Base-by-base conservation (phyloP, 306 rosid species). In the Citrullus colocynthis region DNA sequence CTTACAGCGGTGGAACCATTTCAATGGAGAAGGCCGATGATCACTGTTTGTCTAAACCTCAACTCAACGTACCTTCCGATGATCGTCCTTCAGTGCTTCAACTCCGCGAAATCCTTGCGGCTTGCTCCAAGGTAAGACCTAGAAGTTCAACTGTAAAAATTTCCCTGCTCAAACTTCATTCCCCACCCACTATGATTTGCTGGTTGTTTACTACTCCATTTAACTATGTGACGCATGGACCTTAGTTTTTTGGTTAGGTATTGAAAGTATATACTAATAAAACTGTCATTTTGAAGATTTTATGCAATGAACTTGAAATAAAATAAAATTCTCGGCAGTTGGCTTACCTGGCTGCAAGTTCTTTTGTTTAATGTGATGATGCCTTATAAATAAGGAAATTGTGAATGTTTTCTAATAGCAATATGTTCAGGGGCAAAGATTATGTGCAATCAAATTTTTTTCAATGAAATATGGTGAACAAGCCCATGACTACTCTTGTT, bases 121-220 rank as follows among this genome's bases (percentile, higher is more conserved):
- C 93, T 48, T 78, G 83, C 80, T 87, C 96, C 62, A 74, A 80
- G 78, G 97, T 92, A 84, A 55, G 83, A 69, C 36, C 54, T 73
- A 79, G 32, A 52, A 74, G 45, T n/a, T 51, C n/a, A 16, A 13
- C 58, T 17, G 2, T 11, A 45, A 74, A 2, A 76, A 37, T 37
- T 56, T 37, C 6, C 51, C 34, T 16, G 42, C 58, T 36, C 62
- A 18, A 45, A 13, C 13, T 60, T 32, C 18, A n/a, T 36, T 12
- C 12, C 45, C 30, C n/a, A 32, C 45, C 30, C n/a, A 32, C 36
- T 32, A 3, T 4, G 69, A 62, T 66, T n/a, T 21, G 3, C 11
- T 21, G 75, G 12, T 70, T 69, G 36, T 42, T 70, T 21, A 18
- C 34, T 44, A 13, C 75, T 42, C 36, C 75, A 44, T 44, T 70